Conservation (phyloP, 345 rosid genomes). For the Acer negundo region DNA sequence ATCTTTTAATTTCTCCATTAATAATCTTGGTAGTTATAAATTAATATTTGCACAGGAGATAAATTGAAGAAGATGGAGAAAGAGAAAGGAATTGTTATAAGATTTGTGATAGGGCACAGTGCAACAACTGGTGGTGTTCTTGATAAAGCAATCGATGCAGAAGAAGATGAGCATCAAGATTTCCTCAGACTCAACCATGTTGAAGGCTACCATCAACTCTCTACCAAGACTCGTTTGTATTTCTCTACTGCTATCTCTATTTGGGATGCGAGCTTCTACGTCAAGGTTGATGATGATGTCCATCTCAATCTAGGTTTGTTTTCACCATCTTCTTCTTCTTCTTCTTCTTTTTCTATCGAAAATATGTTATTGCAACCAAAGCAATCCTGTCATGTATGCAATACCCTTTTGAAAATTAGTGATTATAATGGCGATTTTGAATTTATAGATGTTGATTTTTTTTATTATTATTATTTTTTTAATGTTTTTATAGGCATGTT, state of each 20-base stretch:
- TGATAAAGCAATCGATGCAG: slow-evolving; percentile 73
- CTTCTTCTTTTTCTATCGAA: background rate
- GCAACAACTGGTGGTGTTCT: slow-evolving; percentile 75
- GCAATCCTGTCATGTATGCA: too few relatives aligned
- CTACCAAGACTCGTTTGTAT: slow-evolving; percentile 77
- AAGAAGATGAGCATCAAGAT: slow-evolving; percentile 63
- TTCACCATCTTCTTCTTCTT: background rate
- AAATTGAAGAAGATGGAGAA: slow-evolving; percentile 70
- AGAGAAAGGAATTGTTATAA: slow-evolving; percentile 78
- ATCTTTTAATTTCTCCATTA: too few relatives aligned
- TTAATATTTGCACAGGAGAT: slow-evolving; percentile 39
- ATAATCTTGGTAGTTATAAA: too few relatives aligned
- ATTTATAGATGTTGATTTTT: background rate
- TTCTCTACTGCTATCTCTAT: slow-evolving; percentile 75
- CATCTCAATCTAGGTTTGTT: slow-evolving; percentile 69
- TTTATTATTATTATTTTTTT: background rate
- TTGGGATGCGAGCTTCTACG: slow-evolving; percentile 84
- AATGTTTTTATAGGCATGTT: slow-evolving; percentile 45
- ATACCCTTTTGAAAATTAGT: too few relatives aligned
- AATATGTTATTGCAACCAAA: too few relatives aligned
- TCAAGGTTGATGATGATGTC: slow-evolving; percentile 89
- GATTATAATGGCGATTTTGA: background rate
- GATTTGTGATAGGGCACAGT: slow-evolving; percentile 92
- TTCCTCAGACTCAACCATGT: slow-evolving; percentile 80
- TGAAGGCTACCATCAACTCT: slow-evolving; percentile 83